Evolutionary conservation across 1,284 basidiomycete species (phyloP), one percentile per base, ranked within the genome.

Genomic region (Pseudozyma sp.): DNA sequence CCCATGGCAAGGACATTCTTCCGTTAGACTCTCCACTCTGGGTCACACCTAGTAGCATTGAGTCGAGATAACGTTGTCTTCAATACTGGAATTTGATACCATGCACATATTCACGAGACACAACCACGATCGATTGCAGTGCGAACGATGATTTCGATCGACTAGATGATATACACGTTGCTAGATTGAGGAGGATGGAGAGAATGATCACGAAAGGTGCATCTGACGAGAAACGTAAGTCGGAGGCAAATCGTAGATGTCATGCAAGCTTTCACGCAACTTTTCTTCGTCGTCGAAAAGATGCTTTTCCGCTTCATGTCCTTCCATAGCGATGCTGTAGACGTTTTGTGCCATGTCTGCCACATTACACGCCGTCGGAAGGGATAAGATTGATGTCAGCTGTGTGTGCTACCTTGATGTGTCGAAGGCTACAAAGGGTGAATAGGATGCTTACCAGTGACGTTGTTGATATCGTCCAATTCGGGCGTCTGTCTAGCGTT

Each of bases 161-260:
- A 44, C 16, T 39, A 25, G 7, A 0, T 35, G n/a, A 51, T 1
- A 19, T 16, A 13, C 34, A 12, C 19, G 18, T 1, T 11, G 19
- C 8, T 8, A 25, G 5, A 13, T 31, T 3, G 19, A 25, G 19
- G 5, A 14, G 9, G 12, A 12, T 6, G 25, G 45, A 25, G 25
- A 10, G 45, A 39, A 13, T 14, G 38, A 9, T 44, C 25, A 59
- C 16, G 50, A 52, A 13, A 70, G 54, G 35, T 70, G 64, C 40
- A 67, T 47, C 42, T 75, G 60, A 19, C 72, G 60, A 18, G 64
- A 68, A 31, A 78, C 73, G n/a, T 70, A 61, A 12, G 73, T 75
- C 6, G 76, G 76, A 11, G 76, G 72, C 4, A 78, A 45, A 44
- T 78, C 76, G 43, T 78, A 78, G 34, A 75, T 68, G 40, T 76